Percentiles rank a stretch among this genome's conserved stretches.
These are phyloP conservation scores for Astrephomene gubernaculifera DNA, from an alignment of 139 green algal species.

Conservation along the genomic window DNA sequence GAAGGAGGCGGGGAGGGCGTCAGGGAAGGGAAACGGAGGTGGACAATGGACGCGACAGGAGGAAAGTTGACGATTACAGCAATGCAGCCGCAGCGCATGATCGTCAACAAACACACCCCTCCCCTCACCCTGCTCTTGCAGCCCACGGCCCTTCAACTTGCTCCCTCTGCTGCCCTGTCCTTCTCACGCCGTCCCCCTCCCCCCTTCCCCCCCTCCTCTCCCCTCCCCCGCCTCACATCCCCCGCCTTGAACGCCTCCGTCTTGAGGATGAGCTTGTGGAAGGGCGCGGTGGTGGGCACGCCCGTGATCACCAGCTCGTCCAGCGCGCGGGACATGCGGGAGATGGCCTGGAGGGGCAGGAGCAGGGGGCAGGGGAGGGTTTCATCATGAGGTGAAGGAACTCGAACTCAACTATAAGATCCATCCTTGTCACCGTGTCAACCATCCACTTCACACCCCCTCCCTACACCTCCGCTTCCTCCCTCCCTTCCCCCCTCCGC, in stretches of 20 bases:
- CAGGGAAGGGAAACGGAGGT: conserved; percentile 1
- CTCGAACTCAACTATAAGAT: background rate
- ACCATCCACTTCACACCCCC: background rate
- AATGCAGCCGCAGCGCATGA: background rate
- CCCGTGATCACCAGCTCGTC: conserved; percentile 79
- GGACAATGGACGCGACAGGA: conserved; percentile 38
- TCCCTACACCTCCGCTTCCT: too few species aligned
- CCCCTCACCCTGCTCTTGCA: background rate
- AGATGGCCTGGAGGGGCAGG: conserved; percentile 73
- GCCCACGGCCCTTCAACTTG: background rate
- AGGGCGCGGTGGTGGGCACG: conserved; percentile 91
- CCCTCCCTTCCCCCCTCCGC: background rate
- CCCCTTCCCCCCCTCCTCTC: background rate
- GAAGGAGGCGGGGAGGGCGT: background rate
- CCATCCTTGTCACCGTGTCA: too few species aligned
- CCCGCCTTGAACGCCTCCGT: conserved; percentile 57
- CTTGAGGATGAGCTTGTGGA: conserved; percentile 89
- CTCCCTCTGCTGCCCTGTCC: too few species aligned
- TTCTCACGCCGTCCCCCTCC: too few species aligned
- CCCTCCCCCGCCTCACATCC: conserved; percentile 47
- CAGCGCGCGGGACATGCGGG: conserved; percentile 87
- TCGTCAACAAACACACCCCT: background rate
- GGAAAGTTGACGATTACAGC: too few species aligned
- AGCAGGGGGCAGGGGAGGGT: background rate
- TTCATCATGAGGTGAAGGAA: background rate